Conservation (phyloP, 495 filamentous ascomycete species). For the Daldinia decipiens region DNA sequence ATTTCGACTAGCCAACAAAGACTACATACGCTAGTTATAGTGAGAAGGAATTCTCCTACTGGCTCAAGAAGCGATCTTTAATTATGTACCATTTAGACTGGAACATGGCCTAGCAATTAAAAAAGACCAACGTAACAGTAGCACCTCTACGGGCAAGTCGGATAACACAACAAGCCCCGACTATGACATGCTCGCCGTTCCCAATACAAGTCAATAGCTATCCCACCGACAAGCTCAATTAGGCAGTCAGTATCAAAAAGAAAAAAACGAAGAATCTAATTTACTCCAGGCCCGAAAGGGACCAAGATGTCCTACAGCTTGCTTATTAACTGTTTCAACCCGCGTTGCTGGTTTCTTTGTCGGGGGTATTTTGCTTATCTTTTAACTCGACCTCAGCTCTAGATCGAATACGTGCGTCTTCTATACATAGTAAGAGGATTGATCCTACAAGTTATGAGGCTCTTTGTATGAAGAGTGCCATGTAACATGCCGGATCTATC, state of each 20-base stretch:
- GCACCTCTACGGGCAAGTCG: background rate
- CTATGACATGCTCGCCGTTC: slow-evolving; percentile 12
- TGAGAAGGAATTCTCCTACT: slow-evolving; percentile 5
- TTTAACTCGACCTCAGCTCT: background rate
- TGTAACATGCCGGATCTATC: background rate
- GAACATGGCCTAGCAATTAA: background rate
- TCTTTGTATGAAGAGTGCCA: background rate
- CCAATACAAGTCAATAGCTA: background rate
- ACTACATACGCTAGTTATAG: slow-evolving; percentile 2
- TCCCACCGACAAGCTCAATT: slow-evolving; percentile 16
- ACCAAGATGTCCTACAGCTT: no score
- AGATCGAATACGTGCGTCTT: background rate
- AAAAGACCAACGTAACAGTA: background rate
- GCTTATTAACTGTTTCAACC: background rate
- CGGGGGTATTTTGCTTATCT: background rate
- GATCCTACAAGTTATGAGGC: background rate
- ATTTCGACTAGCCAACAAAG: slow-evolving; percentile 18
- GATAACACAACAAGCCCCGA: background rate
- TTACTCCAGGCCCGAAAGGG: background rate
- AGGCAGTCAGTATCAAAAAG: slow-evolving; percentile 23
- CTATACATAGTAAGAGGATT: background rate
- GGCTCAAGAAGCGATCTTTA: slow-evolving; percentile 17
- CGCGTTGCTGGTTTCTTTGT: background rate
- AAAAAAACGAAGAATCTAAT: background rate
- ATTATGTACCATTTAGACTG: background rate